Evolutionary conservation across 1,284 basidiomycete species (phyloP), one percentile per base, ranked within the genome.

Genomic region (Ceratobasidium sp.): DNA sequence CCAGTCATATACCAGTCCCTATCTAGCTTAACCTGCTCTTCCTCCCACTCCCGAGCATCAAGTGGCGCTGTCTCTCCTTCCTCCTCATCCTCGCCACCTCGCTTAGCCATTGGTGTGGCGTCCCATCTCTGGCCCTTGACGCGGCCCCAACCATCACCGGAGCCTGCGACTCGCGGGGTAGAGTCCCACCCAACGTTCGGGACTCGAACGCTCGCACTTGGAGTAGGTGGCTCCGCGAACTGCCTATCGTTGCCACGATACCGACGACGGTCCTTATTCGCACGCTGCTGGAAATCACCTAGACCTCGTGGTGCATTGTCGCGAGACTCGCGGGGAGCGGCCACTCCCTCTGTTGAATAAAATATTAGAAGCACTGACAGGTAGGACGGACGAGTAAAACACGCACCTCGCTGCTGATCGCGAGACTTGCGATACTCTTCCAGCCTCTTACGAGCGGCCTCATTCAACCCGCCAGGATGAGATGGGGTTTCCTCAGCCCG

Each of bases 181-280:
- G 95, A 92, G 77, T 97, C 96, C 95, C 96, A 97, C 2, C 91
- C 92, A 69, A 94, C 90, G 82, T 96, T 95, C 0, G 96, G 95
- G 10, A 96, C 94, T 35, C 95, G 92, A 54, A 96, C 91, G 81
- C 94, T 95, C 0, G 74, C 74, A 33, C 64, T 76, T 20, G 74
- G 74, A 48, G 74, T 76, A 20, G 94, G 94, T 2, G 92, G 93
- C 82, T 95, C 94, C 35, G 89, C 88, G 55, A 80, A 79, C n/a
- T 89, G 88, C 48, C 87, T 83, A 35, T 87, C 85, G 12, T 87
- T 86, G 30, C 90, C 82, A 54, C 83, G 79, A 54, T 81, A 80
- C 3, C 84, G 79, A 41, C 82, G 82, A 27, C 88, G 84, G 78
- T 92, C 91, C 64, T 91, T 88, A 82, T 93, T 93, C 14, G 87